Conservation (phyloP, 495 filamentous ascomycete genomes). For the Talaromyces trachyspermus region DNA sequence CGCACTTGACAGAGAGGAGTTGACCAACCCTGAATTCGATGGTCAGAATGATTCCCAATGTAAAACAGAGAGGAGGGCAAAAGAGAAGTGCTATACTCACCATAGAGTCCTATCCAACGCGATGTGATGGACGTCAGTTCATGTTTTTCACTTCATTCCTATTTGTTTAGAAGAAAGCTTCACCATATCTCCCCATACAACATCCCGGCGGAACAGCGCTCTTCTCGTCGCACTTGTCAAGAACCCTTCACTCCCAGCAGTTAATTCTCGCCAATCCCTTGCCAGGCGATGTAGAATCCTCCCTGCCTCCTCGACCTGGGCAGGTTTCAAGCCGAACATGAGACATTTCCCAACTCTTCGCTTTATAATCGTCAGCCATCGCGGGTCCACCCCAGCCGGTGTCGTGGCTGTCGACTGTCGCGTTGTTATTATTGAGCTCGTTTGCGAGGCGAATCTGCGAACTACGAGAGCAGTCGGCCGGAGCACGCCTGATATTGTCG, state of each 20-base stretch:
- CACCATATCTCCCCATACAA: slow-evolving; percentile 93
- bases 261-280: slow-evolving; percentile 67
- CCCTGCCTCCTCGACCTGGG: slow-evolving; percentile 56
- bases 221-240: slow-evolving; percentile 56
- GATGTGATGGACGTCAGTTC: too few species aligned
- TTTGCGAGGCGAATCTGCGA: background rate
- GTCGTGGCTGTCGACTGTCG: slow-evolving; percentile 11
- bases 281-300: slow-evolving; percentile 54
- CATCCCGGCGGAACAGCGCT: slow-evolving; percentile 62
- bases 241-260: slow-evolving; percentile 77
- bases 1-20: background rate
- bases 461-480: background rate
- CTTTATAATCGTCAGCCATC: slow-evolving; percentile 74
- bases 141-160: too few species aligned
- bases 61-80: background rate
- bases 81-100: slow-evolving; percentile 27
- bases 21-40: slow-evolving; percentile 2
- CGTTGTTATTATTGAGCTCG: slow-evolving; percentile 6
- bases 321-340: slow-evolving; percentile 59
- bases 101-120: slow-evolving; percentile 45
- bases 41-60: background rate
- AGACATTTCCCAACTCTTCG: slow-evolving; percentile 75
- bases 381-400: slow-evolving; percentile 37
- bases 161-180: slow-evolving; percentile 8
- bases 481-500: background rate